A percentile compares a stretch with the other conserved stretches of the same genome.
phyloP scores from a whole-genome alignment of 768 basidiomycete species.

The Punctularia strigosozonata region DNA sequence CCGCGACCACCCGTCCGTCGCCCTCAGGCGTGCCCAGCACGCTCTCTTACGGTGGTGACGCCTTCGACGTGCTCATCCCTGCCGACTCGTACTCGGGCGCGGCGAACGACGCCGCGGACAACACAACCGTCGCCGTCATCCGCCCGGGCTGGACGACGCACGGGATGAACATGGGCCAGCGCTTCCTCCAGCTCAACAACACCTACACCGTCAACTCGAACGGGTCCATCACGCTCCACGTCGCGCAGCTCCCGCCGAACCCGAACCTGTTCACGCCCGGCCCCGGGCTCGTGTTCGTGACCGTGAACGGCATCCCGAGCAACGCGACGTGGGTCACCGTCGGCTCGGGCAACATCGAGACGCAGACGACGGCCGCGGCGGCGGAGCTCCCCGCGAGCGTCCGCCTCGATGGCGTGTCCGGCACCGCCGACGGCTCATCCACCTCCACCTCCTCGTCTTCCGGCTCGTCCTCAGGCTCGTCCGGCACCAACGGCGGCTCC shows the following conservation, averaged over 20 bases:
- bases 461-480: slow-evolving; percentile 14
- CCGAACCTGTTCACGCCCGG: slow-evolving; percentile 84
- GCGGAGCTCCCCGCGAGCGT: slow-evolving; percentile 39
- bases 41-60: slow-evolving; percentile 72
- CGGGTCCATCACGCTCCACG: slow-evolving; percentile 67
- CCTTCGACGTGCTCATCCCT: slow-evolving; percentile 67
- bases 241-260: slow-evolving; percentile 75
- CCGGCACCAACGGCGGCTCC: slow-evolving; percentile 6
- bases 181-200: slow-evolving; percentile 70
- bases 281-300: slow-evolving; percentile 74
- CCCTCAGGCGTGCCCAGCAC: slow-evolving; percentile 61
- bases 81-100: slow-evolving; percentile 52
- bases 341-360: slow-evolving; percentile 68
- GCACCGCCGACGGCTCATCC: too few relatives aligned
- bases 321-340: slow-evolving; percentile 68
- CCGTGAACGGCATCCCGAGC: slow-evolving; percentile 75
- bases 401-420: slow-evolving; percentile 25
- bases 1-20: slow-evolving; percentile 51
- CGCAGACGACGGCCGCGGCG: slow-evolving; percentile 40
- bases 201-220: slow-evolving; percentile 76
- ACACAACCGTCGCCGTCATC: slow-evolving; percentile 63
- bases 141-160: slow-evolving; percentile 84
- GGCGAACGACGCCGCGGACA: slow-evolving; percentile 60
- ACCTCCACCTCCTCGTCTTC: slow-evolving; percentile 7
- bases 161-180: slow-evolving; percentile 83